Conservation (phyloP, 371 early-diverging fungal genomes). For the Apophysomyces sp. region DNA sequence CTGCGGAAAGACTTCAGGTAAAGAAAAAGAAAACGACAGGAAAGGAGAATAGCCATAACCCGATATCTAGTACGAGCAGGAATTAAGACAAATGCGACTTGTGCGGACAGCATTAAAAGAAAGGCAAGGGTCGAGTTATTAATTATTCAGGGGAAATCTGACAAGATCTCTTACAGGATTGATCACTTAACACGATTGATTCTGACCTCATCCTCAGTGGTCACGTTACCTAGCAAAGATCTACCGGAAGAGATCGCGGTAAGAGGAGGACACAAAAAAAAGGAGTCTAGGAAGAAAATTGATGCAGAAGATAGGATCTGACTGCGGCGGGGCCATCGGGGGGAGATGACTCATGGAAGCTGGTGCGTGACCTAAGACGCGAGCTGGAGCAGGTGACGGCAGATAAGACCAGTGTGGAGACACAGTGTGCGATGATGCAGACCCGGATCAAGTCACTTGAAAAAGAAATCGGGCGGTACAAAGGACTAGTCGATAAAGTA, state of each 20-base stretch:
- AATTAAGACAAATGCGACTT: slow-evolving; percentile 69
- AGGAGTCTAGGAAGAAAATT: slow-evolving; percentile 3
- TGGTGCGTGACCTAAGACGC: slow-evolving; percentile 23
- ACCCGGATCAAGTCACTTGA: slow-evolving; percentile 13
- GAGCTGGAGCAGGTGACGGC: slow-evolving; percentile 9
- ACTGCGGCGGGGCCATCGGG: background rate
- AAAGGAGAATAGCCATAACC: background rate
- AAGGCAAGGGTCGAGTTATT: slow-evolving; percentile 49
- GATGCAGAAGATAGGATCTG: background rate
- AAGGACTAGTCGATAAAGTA: slow-evolving; percentile 25
- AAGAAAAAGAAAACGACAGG: background rate
- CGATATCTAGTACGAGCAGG: slow-evolving; percentile 68
- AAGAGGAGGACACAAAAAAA: background rate
- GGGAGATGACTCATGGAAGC: slow-evolving; percentile 26
- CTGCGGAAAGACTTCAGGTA: slow-evolving; percentile 40
- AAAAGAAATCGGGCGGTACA: slow-evolving; percentile 24
- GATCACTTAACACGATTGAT: slow-evolving; percentile 81
- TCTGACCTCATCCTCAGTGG: slow-evolving; percentile 67
- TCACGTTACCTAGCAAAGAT: background rate
- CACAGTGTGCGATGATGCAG: slow-evolving; percentile 9
- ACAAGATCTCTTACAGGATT: slow-evolving; percentile 16
- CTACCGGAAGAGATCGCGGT: background rate
- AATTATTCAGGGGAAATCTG: background rate
- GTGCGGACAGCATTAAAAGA: slow-evolving; percentile 79
- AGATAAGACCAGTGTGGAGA: slow-evolving; percentile 16